These are phyloP conservation scores for Clarkia xantiana DNA, from an alignment of 345 rosid genomes.

Conservation along the genomic window DNA sequence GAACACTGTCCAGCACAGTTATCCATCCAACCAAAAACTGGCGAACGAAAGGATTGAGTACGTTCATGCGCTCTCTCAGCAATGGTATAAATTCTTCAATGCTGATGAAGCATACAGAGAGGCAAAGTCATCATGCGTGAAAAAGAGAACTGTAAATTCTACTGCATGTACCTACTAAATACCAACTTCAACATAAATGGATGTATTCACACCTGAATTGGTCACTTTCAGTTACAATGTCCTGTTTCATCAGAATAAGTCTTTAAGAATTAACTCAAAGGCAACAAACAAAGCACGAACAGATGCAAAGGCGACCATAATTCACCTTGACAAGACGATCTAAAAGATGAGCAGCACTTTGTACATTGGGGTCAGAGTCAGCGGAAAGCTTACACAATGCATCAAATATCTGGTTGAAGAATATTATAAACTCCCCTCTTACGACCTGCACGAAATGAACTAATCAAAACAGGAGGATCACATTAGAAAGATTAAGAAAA, in stretches of 20 bases:
- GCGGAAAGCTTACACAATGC: slow-evolving; percentile 96
- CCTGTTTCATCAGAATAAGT: slow-evolving; percentile 47
- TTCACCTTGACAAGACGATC: slow-evolving; percentile 94
- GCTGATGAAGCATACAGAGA: slow-evolving; percentile 29
- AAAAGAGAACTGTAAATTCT: background rate
- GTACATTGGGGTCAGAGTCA: slow-evolving; percentile 94
- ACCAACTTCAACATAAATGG: slow-evolving; percentile 4
- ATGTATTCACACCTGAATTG: slow-evolving; percentile 70
- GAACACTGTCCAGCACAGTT: slow-evolving; percentile 98
- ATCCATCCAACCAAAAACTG: slow-evolving; percentile 99
- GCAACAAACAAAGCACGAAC: background rate
- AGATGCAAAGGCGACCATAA: too few relatives aligned
- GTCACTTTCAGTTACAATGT: slow-evolving; percentile 98
- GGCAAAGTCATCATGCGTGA: background rate
- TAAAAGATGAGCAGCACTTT: slow-evolving; percentile 96
- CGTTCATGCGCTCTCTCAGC: slow-evolving; percentile 93
- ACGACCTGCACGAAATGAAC: slow-evolving; percentile 58
- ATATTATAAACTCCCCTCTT: slow-evolving; percentile 88
- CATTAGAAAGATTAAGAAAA: background rate
- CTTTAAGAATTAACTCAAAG: slow-evolving; percentile 11
- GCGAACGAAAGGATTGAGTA: slow-evolving; percentile 81
- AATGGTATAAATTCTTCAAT: slow-evolving; percentile 98
- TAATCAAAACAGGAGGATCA: slow-evolving; percentile 5
- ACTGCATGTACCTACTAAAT: background rate
- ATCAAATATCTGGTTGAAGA: slow-evolving; percentile 91